A percentile compares a stretch with the other conserved stretches of the same genome.
Conservation (phyloP, 805 yeast species). For the Cyberlindnera japonica region DNA sequence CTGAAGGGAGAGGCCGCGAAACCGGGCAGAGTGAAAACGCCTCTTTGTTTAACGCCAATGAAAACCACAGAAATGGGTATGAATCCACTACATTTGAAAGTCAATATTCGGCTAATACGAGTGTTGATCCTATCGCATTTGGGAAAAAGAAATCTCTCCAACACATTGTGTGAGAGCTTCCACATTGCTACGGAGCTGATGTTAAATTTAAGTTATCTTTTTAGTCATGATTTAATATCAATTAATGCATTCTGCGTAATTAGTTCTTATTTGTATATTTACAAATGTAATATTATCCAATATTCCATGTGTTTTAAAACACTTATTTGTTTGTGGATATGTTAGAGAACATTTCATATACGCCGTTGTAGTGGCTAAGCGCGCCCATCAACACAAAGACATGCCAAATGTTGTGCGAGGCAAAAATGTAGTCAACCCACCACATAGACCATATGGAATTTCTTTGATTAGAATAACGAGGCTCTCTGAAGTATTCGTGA, state of each 20-base stretch:
- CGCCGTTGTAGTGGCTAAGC: slow-evolving; percentile 81
- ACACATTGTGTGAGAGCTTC: neutral
- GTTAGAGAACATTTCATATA: slow-evolving; percentile 63
- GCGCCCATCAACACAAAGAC: slow-evolving; percentile 84
- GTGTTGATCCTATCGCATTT: slow-evolving; percentile 20
- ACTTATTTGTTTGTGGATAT: slow-evolving; percentile 22
- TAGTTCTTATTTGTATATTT: neutral
- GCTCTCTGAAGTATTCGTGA: slow-evolving; percentile 37
- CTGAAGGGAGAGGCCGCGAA: neutral
- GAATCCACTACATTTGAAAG: slow-evolving; percentile 20
- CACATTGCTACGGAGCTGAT: too few relatives aligned
- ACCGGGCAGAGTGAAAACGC: slow-evolving; percentile 3
- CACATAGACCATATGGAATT: slow-evolving; percentile 53
- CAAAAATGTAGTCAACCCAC: slow-evolving; percentile 78
- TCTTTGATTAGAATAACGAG: slow-evolving; percentile 34
- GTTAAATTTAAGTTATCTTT: neutral
- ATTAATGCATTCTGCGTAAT: too few relatives aligned
- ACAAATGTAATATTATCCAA: neutral
- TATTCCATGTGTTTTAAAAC: too few relatives aligned
- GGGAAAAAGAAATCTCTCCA: slow-evolving; percentile 1
- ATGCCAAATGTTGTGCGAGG: slow-evolving; percentile 94
- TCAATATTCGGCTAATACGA: slow-evolving; percentile 22
- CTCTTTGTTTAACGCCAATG: slow-evolving; percentile 1
- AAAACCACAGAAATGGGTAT: neutral
- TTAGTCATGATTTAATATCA: too few relatives aligned